Conservation (phyloP, 371 early-diverging fungal genomes). For the Umbelopsis sp. region DNA sequence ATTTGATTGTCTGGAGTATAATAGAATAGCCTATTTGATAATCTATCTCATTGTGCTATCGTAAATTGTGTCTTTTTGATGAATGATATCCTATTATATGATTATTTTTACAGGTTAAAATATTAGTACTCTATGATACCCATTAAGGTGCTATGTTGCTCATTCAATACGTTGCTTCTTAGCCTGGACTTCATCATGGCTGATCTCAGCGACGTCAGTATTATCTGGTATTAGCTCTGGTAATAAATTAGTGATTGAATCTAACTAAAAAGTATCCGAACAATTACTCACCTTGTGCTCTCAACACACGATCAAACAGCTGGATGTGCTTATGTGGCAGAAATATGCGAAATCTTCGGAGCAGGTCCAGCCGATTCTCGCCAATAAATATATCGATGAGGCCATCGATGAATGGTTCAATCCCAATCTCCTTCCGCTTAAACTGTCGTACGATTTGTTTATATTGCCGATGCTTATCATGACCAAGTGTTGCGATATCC, state of each 20-base stretch:
- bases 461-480: neutral
- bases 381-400: conserved; percentile 12
- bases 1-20: too few species aligned
- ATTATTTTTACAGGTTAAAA: too few species aligned
- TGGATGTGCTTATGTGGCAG: conserved; percentile 16
- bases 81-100: too few species aligned
- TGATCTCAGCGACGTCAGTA: too few species aligned
- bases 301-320: conserved; percentile 6
- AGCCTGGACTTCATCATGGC: too few species aligned
- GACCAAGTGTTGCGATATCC: conserved; percentile 2
- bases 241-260: neutral
- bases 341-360: conserved; percentile 8
- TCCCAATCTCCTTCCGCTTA: neutral
- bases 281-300: neutral
- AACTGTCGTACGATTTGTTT: conserved; percentile 13
- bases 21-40: too few species aligned
- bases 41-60: too few species aligned
- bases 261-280: neutral
- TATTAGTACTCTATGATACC: too few species aligned
- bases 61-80: too few species aligned
- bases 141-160: too few species aligned
- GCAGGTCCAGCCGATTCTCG: conserved; percentile 11
- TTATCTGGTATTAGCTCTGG: conserved; percentile 2
- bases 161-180: too few species aligned
- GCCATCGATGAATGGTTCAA: conserved; percentile 16